A percentile compares a stretch with the other conserved stretches of the same genome.
phyloP scores from a whole-genome alignment of 1,284 basidiomycete species.

The Salmacisia buchloeana region DNA sequence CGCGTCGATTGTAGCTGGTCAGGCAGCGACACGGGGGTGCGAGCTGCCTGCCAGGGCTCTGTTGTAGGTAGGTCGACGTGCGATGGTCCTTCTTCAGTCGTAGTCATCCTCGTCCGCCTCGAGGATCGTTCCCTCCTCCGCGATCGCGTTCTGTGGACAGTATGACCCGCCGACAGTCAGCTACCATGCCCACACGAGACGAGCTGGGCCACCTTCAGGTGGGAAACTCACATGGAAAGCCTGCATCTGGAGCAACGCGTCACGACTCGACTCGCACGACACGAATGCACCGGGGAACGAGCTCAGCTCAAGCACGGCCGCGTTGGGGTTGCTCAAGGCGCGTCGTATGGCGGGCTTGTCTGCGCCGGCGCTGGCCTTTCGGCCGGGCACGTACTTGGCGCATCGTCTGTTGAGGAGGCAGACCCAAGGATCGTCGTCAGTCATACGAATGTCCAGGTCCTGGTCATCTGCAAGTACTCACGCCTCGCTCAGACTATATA shows the following conservation, averaged over 20 bases:
- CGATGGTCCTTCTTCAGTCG: not conserved
- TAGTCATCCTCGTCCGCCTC: conserved; percentile 29
- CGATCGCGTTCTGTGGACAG: conserved; percentile 18
- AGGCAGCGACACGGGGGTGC: too few relatives aligned
- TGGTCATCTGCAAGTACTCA: conserved; percentile 7
- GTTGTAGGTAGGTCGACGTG: not conserved
- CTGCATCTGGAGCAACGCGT: conserved; percentile 29
- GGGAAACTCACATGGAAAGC: conserved; percentile 13
- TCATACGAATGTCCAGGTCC: conserved; percentile 4
- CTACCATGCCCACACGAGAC: not conserved
- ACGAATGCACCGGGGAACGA: conserved; percentile 20
- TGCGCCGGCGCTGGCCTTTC: conserved; percentile 31
- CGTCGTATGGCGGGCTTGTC: conserved; percentile 30
- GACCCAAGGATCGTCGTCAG: not conserved
- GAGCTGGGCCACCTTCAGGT: not conserved
- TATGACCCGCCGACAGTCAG: not conserved
- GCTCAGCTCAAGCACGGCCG: conserved; percentile 25
- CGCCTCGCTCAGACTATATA: conserved; percentile 37
- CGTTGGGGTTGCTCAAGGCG: conserved; percentile 21
- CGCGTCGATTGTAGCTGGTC: too few relatives aligned
- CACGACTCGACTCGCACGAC: conserved; percentile 14
- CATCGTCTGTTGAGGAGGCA: conserved; percentile 8
- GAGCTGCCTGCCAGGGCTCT: not conserved
- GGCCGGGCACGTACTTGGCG: conserved; percentile 34
- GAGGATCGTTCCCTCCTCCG: conserved; percentile 31